Evolutionary conservation across 2,329 filamentous ascomycete species (phyloP).

Genomic region (Scedosporium aurantiacum): DNA sequence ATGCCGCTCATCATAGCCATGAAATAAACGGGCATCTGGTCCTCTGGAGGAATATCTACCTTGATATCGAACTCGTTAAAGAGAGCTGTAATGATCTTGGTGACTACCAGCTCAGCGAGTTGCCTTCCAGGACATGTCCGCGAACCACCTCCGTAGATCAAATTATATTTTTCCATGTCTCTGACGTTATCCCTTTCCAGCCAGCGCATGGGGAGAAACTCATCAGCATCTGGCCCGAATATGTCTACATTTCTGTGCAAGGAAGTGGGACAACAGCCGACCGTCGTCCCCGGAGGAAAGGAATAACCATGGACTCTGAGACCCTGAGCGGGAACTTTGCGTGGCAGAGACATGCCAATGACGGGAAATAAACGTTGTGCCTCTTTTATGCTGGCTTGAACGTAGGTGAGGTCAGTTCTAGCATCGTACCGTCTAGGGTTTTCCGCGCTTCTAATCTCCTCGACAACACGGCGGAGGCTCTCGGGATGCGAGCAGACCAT

Average conservation of each 20-base stretch:
- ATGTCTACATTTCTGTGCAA: constrained; percentile 39
- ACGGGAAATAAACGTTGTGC: constrained; percentile 39
- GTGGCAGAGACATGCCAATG: constrained; percentile 38
- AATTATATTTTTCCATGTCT: constrained; percentile 34
- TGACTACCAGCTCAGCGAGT: constrained; percentile 38
- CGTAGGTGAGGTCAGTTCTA: constrained; percentile 20
- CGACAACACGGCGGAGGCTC: constrained; percentile 21
- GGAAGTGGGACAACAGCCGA: constrained; percentile 39
- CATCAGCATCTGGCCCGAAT: constrained; percentile 33
- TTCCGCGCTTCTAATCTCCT: constrained; percentile 11
- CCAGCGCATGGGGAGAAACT: constrained; percentile 38
- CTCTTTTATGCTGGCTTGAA: constrained; percentile 37
- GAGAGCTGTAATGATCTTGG: constrained; percentile 30
- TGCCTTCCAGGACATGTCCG: constrained; percentile 39
- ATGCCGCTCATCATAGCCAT: constrained; percentile 40
- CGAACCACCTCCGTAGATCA: constrained; percentile 41
- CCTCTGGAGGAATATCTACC: constrained; percentile 25
- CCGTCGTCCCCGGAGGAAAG: constrained; percentile 33
- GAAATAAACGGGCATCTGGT: constrained; percentile 34
- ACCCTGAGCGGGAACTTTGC: constrained; percentile 27
- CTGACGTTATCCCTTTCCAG: constrained; percentile 19
- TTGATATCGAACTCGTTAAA: constrained; percentile 33
- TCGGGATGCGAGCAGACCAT: constrained; percentile 30
- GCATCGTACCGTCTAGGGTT: constrained; percentile 7
- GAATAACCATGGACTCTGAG: constrained; percentile 26